These are phyloP conservation scores for Colletotrichum sp. DNA, from an alignment of 2,329 filamentous ascomycete species.

Conservation along the genomic window DNA sequence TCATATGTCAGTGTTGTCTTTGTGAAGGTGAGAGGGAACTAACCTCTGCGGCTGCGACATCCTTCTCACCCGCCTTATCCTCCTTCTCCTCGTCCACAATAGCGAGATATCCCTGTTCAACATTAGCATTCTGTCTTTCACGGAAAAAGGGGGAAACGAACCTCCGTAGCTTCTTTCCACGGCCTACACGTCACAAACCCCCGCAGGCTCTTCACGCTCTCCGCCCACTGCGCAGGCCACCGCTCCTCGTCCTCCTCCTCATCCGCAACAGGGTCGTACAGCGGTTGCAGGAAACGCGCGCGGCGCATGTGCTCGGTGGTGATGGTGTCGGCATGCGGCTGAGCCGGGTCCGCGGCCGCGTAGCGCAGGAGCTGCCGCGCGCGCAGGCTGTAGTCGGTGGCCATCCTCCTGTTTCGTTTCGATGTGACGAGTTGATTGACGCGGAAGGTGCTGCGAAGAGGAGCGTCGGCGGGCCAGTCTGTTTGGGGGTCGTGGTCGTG, in stretches of 20 bases:
- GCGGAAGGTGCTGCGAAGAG: not conserved
- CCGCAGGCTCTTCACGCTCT: not conserved
- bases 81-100: not conserved
- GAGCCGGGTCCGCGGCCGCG: not conserved
- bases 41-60: not conserved
- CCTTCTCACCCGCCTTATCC: not conserved
- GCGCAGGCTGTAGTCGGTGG: not conserved
- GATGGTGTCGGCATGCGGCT: not conserved
- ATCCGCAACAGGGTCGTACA: not conserved
- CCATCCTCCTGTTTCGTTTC: not conserved
- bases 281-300: not conserved
- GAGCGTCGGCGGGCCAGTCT: not conserved
- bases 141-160: not conserved
- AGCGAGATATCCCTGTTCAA: not conserved
- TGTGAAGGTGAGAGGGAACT: not conserved
- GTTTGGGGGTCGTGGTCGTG: not conserved
- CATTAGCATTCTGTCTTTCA: not conserved
- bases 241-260: not conserved
- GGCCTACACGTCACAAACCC: not conserved
- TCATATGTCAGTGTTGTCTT: not conserved
- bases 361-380: not conserved
- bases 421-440: not conserved
- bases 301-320: not conserved
- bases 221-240: not conserved
- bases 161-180: not conserved